Conservation (phyloP, 169 alveolate species). For the Plasmodium relictum region DNA sequence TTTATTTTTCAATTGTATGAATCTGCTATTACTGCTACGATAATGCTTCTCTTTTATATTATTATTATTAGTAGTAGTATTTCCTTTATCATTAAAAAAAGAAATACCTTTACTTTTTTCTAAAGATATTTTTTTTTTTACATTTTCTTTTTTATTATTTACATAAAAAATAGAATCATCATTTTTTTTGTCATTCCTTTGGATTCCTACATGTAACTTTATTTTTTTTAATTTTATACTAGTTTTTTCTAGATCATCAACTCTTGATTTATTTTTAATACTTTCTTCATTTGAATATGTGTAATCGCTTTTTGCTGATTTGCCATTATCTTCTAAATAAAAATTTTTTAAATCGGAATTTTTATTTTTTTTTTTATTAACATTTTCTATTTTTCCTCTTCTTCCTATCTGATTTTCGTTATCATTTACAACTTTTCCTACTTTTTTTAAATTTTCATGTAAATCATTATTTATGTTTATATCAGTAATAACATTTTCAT, state of each 20-base stretch:
- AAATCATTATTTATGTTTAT: too few relatives aligned
- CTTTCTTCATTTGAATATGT: neutral
- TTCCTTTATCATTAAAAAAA: neutral
- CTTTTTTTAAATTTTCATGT: too few relatives aligned
- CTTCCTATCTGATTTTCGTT: neutral
- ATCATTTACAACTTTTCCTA: too few relatives aligned
- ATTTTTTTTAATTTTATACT: neutral
- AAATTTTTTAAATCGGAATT: too few relatives aligned
- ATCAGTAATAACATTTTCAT: neutral
- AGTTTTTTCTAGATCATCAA: neutral
- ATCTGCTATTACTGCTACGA: neutral
- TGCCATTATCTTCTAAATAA: neutral
- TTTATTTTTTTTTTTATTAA: too few relatives aligned
- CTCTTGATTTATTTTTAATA: too few relatives aligned
- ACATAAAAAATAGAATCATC: neutral
- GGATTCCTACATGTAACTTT: neutral
- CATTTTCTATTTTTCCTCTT: neutral
- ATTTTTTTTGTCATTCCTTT: neutral
- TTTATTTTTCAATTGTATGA: too few relatives aligned
- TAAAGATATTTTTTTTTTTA: neutral
- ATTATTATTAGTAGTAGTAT: too few relatives aligned
- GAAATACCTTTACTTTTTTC: neutral
- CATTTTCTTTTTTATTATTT: neutral
- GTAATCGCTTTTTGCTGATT: neutral
- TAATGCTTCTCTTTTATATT: too few relatives aligned